Evolutionary conservation across 768 basidiomycete genomes (phyloP).

Genomic region (Coprinellus micaceus): DNA sequence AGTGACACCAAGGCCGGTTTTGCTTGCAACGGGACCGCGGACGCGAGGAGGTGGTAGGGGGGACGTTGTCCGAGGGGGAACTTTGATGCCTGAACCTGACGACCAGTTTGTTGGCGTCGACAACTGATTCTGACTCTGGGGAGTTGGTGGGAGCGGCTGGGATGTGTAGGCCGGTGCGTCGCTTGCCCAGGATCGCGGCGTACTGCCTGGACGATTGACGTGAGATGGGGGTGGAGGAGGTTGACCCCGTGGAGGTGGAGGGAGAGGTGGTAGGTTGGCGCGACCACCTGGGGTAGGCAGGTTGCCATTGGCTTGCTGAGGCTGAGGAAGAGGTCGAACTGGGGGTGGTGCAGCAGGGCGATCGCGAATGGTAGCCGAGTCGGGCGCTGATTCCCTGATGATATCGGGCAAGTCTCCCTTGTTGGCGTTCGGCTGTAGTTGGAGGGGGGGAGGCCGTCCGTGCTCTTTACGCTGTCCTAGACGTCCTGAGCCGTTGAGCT

Average conservation of each 20-base stretch:
- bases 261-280: constrained; percentile 58
- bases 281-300: constrained; percentile 31
- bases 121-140: constrained; percentile 30
- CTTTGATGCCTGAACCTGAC: constrained; percentile 52
- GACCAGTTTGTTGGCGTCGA: constrained; percentile 47
- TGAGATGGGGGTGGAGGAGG: constrained; percentile 47
- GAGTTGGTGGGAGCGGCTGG: constrained; percentile 41
- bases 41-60: constrained; percentile 37
- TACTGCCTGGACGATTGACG: background rate
- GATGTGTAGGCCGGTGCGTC: constrained; percentile 46
- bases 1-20: constrained; percentile 18
- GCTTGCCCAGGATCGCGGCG: constrained; percentile 9
- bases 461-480: constrained; percentile 42
- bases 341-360: constrained; percentile 23
- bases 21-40: constrained; percentile 19
- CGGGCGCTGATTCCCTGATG: constrained; percentile 58
- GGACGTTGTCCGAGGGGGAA: constrained; percentile 40
- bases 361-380: constrained; percentile 43
- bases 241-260: constrained; percentile 65
- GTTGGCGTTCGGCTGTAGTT: constrained; percentile 52
- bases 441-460: constrained; percentile 74
- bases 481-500: constrained; percentile 35
- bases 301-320: constrained; percentile 26
- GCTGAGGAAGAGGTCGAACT: constrained; percentile 33
- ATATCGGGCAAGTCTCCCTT: constrained; percentile 69